Evolutionary conservation across 495 filamentous ascomycete genomes (phyloP).

Genomic region (Neurospora sp.): DNA sequence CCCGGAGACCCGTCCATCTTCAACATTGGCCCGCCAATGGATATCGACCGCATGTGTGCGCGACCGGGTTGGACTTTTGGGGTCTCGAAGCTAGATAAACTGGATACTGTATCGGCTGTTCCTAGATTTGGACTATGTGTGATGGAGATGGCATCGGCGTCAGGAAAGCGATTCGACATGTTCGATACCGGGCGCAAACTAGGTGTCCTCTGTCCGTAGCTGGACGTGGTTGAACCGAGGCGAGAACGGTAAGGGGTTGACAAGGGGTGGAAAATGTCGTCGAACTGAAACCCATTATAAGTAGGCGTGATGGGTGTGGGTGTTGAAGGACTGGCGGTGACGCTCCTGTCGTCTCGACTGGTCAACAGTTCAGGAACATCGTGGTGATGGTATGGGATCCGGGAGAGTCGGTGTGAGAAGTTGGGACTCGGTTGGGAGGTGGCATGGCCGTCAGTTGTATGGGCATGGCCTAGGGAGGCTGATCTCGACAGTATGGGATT

Average conservation of each 20-base stretch:
- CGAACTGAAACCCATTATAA: not conserved
- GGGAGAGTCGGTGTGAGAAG: not conserved
- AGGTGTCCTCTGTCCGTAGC: not conserved
- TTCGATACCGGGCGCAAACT: not conserved
- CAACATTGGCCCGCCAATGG: not conserved
- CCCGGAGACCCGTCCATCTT: not conserved
- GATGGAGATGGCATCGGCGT: not conserved
- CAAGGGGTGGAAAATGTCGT: not conserved
- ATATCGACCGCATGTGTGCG: not conserved
- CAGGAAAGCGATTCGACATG: not conserved
- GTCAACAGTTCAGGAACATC: not conserved
- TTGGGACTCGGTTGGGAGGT: not conserved
- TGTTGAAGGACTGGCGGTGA: not conserved
- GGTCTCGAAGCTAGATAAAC: not conserved
- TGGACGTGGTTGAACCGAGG: not conserved
- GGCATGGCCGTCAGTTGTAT: not conserved
- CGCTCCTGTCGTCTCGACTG: not conserved
- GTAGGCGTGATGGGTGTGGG: not conserved
- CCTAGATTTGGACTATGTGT: not conserved
- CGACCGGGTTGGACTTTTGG: not conserved
- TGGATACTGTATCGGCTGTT: not conserved
- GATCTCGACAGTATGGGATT: not conserved
- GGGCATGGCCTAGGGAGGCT: not conserved
- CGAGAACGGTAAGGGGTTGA: not conserved
- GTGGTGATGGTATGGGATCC: not conserved